Conservation (phyloP, 805 yeast genomes). For the Wickerhamiella galacta region DNA sequence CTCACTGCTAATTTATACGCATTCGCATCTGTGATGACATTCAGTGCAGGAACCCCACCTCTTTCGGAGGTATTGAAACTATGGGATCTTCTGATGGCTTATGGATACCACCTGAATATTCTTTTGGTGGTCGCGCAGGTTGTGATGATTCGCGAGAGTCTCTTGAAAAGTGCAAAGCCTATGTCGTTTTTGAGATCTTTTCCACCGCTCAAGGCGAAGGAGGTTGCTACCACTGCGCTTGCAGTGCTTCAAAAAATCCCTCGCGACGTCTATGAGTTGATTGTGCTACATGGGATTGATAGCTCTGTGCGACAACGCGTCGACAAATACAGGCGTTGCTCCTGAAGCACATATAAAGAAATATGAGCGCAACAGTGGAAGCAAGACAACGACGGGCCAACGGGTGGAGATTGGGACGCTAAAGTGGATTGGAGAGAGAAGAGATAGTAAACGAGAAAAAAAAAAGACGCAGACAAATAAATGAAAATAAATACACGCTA, state of each 20-base stretch:
- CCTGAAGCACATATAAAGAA: too few species aligned
- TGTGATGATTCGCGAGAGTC: slow-evolving; percentile 43
- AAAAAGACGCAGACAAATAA: slow-evolving; percentile 3
- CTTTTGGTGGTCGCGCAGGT: slow-evolving; percentile 72
- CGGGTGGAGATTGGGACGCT: too few species aligned
- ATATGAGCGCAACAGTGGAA: too few species aligned
- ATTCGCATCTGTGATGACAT: slow-evolving; percentile 50
- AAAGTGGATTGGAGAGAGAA: neutral
- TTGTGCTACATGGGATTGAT: slow-evolving; percentile 49
- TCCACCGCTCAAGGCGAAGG: slow-evolving; percentile 54
- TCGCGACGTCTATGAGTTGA: slow-evolving; percentile 40
- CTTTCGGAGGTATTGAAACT: slow-evolving; percentile 52
- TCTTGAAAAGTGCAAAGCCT: slow-evolving; percentile 48
- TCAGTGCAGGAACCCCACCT: slow-evolving; percentile 82
- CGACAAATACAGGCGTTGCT: slow-evolving; percentile 5
- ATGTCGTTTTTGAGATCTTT: slow-evolving; percentile 59
- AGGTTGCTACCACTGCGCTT: slow-evolving; percentile 59
- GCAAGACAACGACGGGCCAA: too few species aligned
- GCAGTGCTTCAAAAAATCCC: slow-evolving; percentile 69
- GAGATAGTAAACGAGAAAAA: slow-evolving; percentile 1
- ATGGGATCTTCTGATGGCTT: slow-evolving; percentile 87
- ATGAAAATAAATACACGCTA: slow-evolving; percentile 7
- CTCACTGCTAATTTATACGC: slow-evolving; percentile 78
- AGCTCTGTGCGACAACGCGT: slow-evolving; percentile 10
- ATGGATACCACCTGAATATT: slow-evolving; percentile 77